Evolutionary conservation across 2,329 filamentous ascomycete genomes (phyloP), one percentile per base, ranked within the genome.

Genomic region (Sclerotinia glacialis): DNA sequence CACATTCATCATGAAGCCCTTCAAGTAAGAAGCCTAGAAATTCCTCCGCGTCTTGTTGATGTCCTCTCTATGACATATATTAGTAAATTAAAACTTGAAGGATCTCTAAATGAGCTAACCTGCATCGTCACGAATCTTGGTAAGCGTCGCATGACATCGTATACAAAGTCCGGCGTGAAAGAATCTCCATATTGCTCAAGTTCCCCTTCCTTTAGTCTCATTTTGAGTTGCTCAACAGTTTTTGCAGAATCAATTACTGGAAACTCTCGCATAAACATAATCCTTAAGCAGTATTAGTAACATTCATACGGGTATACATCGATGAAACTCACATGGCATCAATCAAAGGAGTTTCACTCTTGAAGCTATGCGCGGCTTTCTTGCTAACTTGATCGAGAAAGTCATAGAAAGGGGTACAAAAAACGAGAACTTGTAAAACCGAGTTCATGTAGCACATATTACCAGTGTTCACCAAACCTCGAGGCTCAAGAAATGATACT

Each of bases 361-460:
- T 97, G 83, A 99, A 96, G 76, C 90, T 96, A 79, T 97, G 88
- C 40, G 87, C 87, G 64, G 92, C 92, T 74, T 89, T 89, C 77
- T 91, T 91, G 77, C 91, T 87, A 68, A 97, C 86, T 77, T 93
- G 89, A 75, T 96, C 91, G 70, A 99, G 80, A 76, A 99, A 97
- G 75, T 93, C 88, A 78, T 96, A 97, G 77, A 99, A 99, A 7
- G 95, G 95, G 72, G 89, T 85, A 78, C 93, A 98, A 77, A 93
- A 98, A 72, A 97, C 86, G 74, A 99, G 86, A 76, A 96, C 91
- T 89, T 99, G 95, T 71, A 99, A 85, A 78, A 98, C 89, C 70
- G 95, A 97, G 82, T 98, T 99, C 95, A 99, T 98, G 80, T 99
- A 99, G 79, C 95, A 99, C 91, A 98, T 96, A 77, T 99, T 98